Evolutionary conservation across 2,329 filamentous ascomycete species (phyloP), one percentile per base, ranked within the genome.

Genomic region (Cucurbitaria berberidis): DNA sequence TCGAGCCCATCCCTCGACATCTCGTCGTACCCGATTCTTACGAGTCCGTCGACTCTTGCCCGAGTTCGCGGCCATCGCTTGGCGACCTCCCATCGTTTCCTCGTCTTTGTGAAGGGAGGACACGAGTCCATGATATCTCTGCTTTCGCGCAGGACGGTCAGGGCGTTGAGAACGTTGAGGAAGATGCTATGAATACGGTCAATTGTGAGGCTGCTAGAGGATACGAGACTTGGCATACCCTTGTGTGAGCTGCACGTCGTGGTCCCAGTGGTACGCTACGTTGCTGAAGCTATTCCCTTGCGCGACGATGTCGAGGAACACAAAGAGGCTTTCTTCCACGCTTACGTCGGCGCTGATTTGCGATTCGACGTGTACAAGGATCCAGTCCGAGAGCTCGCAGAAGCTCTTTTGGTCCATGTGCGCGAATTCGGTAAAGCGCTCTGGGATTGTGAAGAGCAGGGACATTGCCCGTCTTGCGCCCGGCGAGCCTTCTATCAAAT

Each of bases 391-490:
- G 18, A 75, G 63, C 48, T 72, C 67, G 41, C 72, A 68, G 42
- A 74, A 75, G 51, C 70, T 73, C 53, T 72, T 67, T 45, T 74
- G 71, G 44, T 75, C 71, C 64, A 75, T 68, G 54, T 73, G 72
- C 50, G 65, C 68, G 60, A 74, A 75, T 45, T 70, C 70, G 41
- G 70, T 64, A 66, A 75, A 75, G 49, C 70, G 66, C 48, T 72
- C 66, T 5, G 72, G 72, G 15, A 74, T 67, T 24, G 66, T 68
- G 55, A 73, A 72, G 48, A 75, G 68, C 44, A 75, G 56, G 21
- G 58, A 60, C 45, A 67, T 59, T 8, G 72, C 72, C 40, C 69
- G 55, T 34, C 65, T 59, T 9, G 70, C 67, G 45, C 72, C 72
- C n/a, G 40, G 24, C 16, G 40, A 29, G 40, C 40, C 26, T 29